Base-by-base conservation (phyloP, 306 rosid genomes). In the Comarum palustre region DNA sequence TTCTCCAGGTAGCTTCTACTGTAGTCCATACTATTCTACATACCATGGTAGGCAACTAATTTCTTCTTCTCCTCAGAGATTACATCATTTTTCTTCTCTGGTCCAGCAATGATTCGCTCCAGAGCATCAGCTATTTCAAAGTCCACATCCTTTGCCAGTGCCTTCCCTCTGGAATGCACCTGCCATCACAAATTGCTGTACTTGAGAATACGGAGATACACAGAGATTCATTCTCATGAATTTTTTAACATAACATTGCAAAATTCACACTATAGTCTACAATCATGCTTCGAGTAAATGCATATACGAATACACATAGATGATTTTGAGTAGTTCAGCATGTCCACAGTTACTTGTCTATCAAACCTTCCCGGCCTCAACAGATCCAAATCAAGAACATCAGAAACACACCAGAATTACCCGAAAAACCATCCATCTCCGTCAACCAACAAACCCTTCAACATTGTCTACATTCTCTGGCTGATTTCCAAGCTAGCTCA, bases 1-100 rank as follows among this genome's bases (percentile, higher is more conserved):
- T 94, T 94, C 82, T 94, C 99, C 80, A 94, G 78, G 97, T 94
- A 94, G 87, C 99, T 94, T 90, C 99, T 88, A 70, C 99, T 94
- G 86, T 94, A 94, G 70, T 52, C 91, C 91, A 66, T 88, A 87
- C n/a, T n/a, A n/a, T n/a, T 3, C 34, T 3, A 78, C 75, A 79
- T 80, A 87, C 91, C 91, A 38, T 87, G 91, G 82, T 87, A 87
- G 31, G 91, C 99, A 38, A 94, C 99, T 73, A 94, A 65, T 88
- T 88, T 94, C 89, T 94, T 94, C 90, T 94, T 94, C 43, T 94
- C 99, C 0, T 94, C 99, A 0, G 99, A 94, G 66, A 94, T 97
- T 1, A 94, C 99, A 11, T 97, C 99, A 48, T 94, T 94, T 82
- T 91, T 91, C 97, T 94, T 94, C 82, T 94, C 99, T 19, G 99